Percentiles rank a stretch among this genome's conserved stretches.
These are phyloP conservation scores for Rhizopogon vulgaris DNA, from an alignment of 768 basidiomycete genomes.

Conservation along the genomic window DNA sequence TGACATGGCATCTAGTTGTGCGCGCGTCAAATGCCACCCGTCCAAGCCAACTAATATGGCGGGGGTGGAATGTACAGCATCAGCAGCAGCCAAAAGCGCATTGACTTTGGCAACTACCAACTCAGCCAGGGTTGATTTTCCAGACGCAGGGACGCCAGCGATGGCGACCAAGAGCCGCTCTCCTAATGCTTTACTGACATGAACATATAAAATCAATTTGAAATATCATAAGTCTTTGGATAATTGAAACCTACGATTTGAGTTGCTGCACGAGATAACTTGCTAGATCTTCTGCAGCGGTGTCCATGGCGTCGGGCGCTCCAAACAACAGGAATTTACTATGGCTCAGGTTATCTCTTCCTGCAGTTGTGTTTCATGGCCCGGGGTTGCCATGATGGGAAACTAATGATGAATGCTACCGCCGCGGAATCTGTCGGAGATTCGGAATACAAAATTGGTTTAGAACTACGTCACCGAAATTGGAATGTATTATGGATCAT, in stretches of 20 bases:
- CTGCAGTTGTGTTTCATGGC: too few species aligned
- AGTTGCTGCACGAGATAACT: slow-evolving; percentile 31
- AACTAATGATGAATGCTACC: too few species aligned
- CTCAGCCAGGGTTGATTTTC: slow-evolving; percentile 74
- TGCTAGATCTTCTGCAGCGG: slow-evolving; percentile 34
- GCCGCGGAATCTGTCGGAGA: too few species aligned
- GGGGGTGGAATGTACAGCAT: slow-evolving; percentile 2
- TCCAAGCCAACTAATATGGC: slow-evolving; percentile 78
- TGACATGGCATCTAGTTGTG: slow-evolving; percentile 67
- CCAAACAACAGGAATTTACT: background rate
- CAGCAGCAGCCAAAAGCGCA: slow-evolving; percentile 22
- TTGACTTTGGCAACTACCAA: slow-evolving; percentile 53
- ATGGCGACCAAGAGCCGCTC: slow-evolving; percentile 64
- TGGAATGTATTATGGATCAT: too few species aligned
- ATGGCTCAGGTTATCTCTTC: too few species aligned
- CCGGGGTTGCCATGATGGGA: too few species aligned
- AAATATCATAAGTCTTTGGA: slow-evolving; percentile 16
- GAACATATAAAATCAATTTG: background rate
- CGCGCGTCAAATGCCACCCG: slow-evolving; percentile 87
- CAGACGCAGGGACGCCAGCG: slow-evolving; percentile 77
- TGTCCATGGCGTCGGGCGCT: slow-evolving; percentile 30
- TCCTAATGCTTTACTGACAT: background rate
- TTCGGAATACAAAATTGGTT: too few species aligned
- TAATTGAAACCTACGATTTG: slow-evolving; percentile 27
- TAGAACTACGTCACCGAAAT: too few species aligned